phyloP scores from a whole-genome alignment of 352 stramenopile genomes.

The Pythium angustatum region DNA sequence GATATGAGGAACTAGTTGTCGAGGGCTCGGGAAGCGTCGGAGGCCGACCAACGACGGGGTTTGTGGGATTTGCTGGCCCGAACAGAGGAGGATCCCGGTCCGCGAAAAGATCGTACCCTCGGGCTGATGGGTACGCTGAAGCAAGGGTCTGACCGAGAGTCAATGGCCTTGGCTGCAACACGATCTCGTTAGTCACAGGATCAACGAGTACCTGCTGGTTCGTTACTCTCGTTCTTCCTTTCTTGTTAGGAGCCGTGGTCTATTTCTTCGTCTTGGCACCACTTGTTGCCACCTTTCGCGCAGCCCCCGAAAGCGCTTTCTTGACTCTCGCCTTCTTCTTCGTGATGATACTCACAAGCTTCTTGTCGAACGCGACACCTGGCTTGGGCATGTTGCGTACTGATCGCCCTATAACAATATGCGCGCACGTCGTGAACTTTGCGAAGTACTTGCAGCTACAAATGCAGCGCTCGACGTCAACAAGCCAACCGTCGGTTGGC shows the following conservation, averaged over 20 bases:
- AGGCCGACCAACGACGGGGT: not conserved
- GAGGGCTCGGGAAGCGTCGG: not conserved
- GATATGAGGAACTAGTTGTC: not conserved
- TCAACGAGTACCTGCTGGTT: not conserved
- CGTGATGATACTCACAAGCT: not conserved
- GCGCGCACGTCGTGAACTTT: slow-evolving; percentile 1
- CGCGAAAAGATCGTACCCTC: not conserved
- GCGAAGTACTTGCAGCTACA: slow-evolving; percentile 6
- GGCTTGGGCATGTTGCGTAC: not conserved
- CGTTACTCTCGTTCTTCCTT: too few relatives aligned
- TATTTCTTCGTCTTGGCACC: not conserved
- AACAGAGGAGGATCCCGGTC: not conserved
- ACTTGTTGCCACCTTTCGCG: not conserved
- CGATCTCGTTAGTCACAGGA: not conserved
- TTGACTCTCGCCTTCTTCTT: not conserved
- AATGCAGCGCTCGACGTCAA: not conserved
- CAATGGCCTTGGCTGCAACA: not conserved
- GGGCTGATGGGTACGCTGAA: not conserved
- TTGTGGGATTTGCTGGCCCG: not conserved
- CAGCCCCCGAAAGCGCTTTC: too few relatives aligned
- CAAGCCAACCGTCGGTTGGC: slow-evolving; percentile 1
- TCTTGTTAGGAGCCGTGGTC: not conserved
- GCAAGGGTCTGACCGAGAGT: not conserved
- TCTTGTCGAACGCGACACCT: not conserved
- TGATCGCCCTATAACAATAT: not conserved